phyloP scores from a whole-genome alignment of 768 basidiomycete genomes.

The Hygrocybe coccinea region DNA sequence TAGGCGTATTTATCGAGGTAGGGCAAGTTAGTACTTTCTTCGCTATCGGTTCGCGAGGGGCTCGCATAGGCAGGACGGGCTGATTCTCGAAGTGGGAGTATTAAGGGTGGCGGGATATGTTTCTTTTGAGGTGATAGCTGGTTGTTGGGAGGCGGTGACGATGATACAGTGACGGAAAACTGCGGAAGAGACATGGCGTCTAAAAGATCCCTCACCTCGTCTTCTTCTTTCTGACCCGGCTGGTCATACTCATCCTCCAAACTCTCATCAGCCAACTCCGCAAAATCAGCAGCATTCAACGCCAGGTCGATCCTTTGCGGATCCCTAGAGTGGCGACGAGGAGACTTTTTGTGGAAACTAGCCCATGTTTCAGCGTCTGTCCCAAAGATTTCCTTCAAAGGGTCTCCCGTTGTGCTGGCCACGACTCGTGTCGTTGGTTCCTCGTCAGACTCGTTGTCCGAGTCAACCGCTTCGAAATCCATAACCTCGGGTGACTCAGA shows the following conservation, averaged over 20 bases:
- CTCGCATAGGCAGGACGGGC: constrained; percentile 34
- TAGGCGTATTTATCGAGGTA: constrained; percentile 37
- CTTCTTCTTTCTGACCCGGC: constrained; percentile 34
- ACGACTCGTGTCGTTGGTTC: constrained; percentile 36
- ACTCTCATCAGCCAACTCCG: constrained; percentile 22
- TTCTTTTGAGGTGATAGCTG: constrained; percentile 38
- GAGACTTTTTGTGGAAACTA: constrained; percentile 41
- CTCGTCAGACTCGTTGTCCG: constrained; percentile 28
- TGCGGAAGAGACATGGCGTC: constrained; percentile 36
- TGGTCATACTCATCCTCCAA: constrained; percentile 21
- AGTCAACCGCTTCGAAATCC: constrained; percentile 31
- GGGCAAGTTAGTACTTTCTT: constrained; percentile 38
- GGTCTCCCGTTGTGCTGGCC: constrained; percentile 40
- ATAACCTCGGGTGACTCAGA: constrained; percentile 22
- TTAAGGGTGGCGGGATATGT: constrained; percentile 55
- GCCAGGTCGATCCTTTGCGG: constrained; percentile 52
- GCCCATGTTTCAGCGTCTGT: constrained; percentile 62
- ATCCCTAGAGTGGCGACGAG: constrained; percentile 30
- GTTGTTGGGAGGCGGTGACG: constrained; percentile 33
- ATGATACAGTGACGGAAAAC: constrained; percentile 36
- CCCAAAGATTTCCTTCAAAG: constrained; percentile 59
- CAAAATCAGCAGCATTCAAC: constrained; percentile 41
- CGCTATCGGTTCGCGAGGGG: constrained; percentile 31
- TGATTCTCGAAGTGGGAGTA: constrained; percentile 38
- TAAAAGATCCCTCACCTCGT: constrained; percentile 40